Percentiles rank a stretch among this genome's conserved stretches.
These are phyloP conservation scores for Aspergillus saccharolyticus DNA, from an alignment of 495 filamentous ascomycete species.

Conservation along the genomic window DNA sequence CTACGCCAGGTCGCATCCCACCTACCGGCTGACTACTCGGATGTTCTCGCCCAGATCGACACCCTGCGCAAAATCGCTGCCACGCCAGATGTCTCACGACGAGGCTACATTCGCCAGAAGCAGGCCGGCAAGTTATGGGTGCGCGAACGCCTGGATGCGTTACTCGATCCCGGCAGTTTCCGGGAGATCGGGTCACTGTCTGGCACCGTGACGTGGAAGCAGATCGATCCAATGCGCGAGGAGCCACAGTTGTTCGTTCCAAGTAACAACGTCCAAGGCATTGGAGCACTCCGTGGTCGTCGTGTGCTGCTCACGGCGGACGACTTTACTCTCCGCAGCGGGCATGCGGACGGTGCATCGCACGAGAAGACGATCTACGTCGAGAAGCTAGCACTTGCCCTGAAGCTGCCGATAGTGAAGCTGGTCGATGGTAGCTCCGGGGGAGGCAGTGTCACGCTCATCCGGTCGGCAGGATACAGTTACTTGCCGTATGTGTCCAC, in stretches of 20 bases:
- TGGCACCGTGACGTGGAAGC: slow-evolving; percentile 55
- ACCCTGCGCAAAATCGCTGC: slow-evolving; percentile 46
- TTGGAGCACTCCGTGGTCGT: slow-evolving; percentile 45
- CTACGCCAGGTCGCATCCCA: slow-evolving; percentile 36
- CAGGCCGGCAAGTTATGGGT: slow-evolving; percentile 64
- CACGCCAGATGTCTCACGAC: slow-evolving; percentile 47
- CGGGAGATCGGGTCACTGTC: slow-evolving; percentile 55
- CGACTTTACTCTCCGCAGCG: slow-evolving; percentile 59
- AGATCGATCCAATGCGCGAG: slow-evolving; percentile 42
- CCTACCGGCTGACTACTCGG: slow-evolving; percentile 56
- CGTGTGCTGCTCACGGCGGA: slow-evolving; percentile 56
- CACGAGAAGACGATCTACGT: slow-evolving; percentile 55
- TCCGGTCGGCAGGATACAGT: slow-evolving; percentile 48
- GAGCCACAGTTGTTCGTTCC: slow-evolving; percentile 46
- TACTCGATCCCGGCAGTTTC: slow-evolving; percentile 51
- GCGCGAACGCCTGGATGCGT: slow-evolving; percentile 50
- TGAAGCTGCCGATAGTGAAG: slow-evolving; percentile 55
- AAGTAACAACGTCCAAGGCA: slow-evolving; percentile 52
- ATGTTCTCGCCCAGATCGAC: slow-evolving; percentile 50
- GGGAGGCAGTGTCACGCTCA: slow-evolving; percentile 57
- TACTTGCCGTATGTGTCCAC: slow-evolving; percentile 52
- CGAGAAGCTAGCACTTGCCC: slow-evolving; percentile 47
- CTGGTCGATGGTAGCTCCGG: slow-evolving; percentile 59
- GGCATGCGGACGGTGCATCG: slow-evolving; percentile 57
- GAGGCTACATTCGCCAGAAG: slow-evolving; percentile 56